Conservation (phyloP, 768 basidiomycete species). For the Cubamyces sp. region DNA sequence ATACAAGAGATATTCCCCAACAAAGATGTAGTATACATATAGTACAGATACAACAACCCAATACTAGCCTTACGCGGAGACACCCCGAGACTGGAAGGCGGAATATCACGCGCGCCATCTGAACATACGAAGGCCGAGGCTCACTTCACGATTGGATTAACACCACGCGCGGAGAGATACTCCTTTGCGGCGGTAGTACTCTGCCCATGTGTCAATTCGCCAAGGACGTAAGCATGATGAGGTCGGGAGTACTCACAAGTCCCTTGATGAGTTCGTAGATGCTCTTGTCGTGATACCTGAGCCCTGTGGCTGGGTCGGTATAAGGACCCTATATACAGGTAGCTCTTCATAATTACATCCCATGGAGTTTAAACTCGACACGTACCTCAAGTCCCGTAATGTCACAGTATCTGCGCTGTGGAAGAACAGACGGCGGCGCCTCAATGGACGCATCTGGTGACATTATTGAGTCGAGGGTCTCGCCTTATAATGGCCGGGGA, state of each 20-base stretch:
- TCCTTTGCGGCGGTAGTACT: slow-evolving; percentile 75
- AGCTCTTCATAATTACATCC: not conserved
- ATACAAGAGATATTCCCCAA: no score
- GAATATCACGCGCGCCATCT: no score
- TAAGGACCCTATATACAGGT: slow-evolving; percentile 64
- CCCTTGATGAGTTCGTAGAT: slow-evolving; percentile 83
- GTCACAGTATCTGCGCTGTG: slow-evolving; percentile 80
- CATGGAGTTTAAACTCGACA: not conserved
- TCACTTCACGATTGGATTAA: slow-evolving; percentile 42
- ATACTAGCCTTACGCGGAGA: no score
- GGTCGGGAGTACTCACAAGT: slow-evolving; percentile 49
- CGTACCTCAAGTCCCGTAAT: slow-evolving; percentile 81
- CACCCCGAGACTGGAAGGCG: no score
- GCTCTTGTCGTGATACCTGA: slow-evolving; percentile 85
- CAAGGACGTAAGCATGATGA: not conserved
- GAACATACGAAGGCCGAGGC: not conserved
- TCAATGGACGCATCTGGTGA: slow-evolving; percentile 75
- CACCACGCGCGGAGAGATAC: slow-evolving; percentile 62
- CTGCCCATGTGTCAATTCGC: slow-evolving; percentile 37
- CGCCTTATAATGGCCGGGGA: not conserved
- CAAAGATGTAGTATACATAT: no score
- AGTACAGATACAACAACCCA: no score
- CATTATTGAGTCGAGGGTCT: not conserved
- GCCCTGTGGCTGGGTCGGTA: slow-evolving; percentile 77
- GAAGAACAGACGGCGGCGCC: slow-evolving; percentile 80